Conservation (phyloP, 495 filamentous ascomycete genomes). For the Bacidia rubella region DNA sequence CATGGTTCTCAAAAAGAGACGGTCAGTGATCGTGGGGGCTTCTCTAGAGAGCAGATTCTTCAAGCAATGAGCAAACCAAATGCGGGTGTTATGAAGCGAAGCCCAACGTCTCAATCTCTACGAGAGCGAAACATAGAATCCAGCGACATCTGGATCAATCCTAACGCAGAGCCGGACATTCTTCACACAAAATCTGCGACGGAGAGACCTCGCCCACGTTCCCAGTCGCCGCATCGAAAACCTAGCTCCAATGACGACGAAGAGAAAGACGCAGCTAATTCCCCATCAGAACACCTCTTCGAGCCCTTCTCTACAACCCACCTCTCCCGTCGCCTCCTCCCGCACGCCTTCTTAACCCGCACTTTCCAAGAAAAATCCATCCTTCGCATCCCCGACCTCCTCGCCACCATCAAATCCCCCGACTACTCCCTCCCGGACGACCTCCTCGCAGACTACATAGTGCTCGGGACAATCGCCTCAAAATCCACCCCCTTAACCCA, state of each 20-base stretch:
- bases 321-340: slow-evolving; percentile 73
- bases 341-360: slow-evolving; percentile 62
- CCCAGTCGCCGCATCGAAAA: slow-evolving; percentile 2
- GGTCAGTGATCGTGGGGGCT: slow-evolving; percentile 7
- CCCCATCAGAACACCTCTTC: slow-evolving; percentile 36
- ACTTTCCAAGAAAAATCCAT: slow-evolving; percentile 58
- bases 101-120: slow-evolving; percentile 34
- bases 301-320: slow-evolving; percentile 80
- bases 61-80: slow-evolving; percentile 16
- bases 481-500: slow-evolving; percentile 71
- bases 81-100: slow-evolving; percentile 31
- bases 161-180: slow-evolving; percentile 11
- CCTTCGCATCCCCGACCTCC: slow-evolving; percentile 66
- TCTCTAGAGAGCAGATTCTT: slow-evolving; percentile 44
- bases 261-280: slow-evolving; percentile 1
- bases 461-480: slow-evolving; percentile 72
- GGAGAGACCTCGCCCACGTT: slow-evolving; percentile 3
- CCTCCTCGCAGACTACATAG: slow-evolving; percentile 70
- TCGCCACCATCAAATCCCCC: slow-evolving; percentile 68
- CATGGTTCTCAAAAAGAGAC: slow-evolving; percentile 1
- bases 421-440: slow-evolving; percentile 80
- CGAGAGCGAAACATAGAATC: background rate
- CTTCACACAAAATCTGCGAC: background rate
- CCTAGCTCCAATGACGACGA: background rate
- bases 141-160: slow-evolving; percentile 10